Evolutionary conservation across 1,284 basidiomycete species (phyloP), one percentile per base, ranked within the genome.

Genomic region (Rhodotorula mucilaginosa): DNA sequence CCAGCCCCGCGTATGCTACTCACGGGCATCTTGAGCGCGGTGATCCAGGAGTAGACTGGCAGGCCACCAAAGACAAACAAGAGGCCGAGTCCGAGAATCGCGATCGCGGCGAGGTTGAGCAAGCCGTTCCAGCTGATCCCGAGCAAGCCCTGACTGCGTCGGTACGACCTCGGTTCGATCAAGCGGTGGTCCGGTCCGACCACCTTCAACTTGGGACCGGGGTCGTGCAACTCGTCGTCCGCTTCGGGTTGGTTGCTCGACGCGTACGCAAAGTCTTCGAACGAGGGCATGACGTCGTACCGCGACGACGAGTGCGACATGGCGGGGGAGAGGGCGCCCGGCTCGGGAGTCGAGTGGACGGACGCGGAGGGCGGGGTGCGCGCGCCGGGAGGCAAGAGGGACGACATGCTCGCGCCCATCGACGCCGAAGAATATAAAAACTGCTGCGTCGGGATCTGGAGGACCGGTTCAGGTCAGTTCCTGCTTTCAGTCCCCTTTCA

Each of bases 21-120:
- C 18, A 48, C 59, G 16, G 46, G n/a, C 21, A 23, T 13, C 61
- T 54, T 23, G 29, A 56, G 69, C 44, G 58, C 52, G 21, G 48
- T 63, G 26, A 66, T 31, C 64, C 64, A 70, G 31, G 60, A 46
- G 49, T 58, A 66, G 48, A 71, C 57, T 10, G 69, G 73, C 68
- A 75, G 54, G 0, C 75, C 76, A 26, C 68, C 72, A 49, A 78
- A 78, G 44, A 77, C 62, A 52, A 74, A 72, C 49, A 78, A 58
- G 26, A 78, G 65, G 0, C 65, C 63, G 26, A 58, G 31, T 16
- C 68, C 62, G 48, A 74, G 58, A 31, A 76, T 48, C 6, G 58
- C 56, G 16, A 74, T 54, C 21, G 67, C 70, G 10, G 54, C 15
- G 54, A 72, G 48, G 51, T 78, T 78, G 34, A 74, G 59, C 12